Conservation (phyloP, 805 yeast genomes). For the Hanseniaspora lindneri region DNA sequence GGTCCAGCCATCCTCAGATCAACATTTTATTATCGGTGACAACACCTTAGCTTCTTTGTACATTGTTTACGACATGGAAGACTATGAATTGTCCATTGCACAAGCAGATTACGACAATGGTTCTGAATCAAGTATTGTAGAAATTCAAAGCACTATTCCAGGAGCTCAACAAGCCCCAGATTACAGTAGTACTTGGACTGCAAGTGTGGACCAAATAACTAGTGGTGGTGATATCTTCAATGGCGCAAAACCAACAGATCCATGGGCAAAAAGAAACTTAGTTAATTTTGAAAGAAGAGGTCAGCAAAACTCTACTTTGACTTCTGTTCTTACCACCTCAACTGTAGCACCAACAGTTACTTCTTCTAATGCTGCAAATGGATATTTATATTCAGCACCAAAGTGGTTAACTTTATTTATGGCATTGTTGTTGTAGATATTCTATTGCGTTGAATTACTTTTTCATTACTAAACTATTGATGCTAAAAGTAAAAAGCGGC, state of each 20-base stretch:
- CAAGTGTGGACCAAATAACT: not conserved
- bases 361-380: not conserved
- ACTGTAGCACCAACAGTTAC: not conserved
- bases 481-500: too few species aligned
- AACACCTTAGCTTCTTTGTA: constrained; percentile 40
- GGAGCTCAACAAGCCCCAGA: constrained; percentile 36
- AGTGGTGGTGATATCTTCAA: constrained; percentile 26
- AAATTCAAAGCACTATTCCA: constrained; percentile 37
- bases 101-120: constrained; percentile 30
- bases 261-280: constrained; percentile 10
- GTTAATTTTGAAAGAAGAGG: not conserved
- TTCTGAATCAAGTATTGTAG: constrained; percentile 35
- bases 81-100: constrained; percentile 32
- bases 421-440: too few species aligned
- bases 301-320: not conserved
- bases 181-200: constrained; percentile 32
- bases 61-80: constrained; percentile 40
- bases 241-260: constrained; percentile 1
- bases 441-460: too few species aligned
- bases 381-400: too few species aligned
- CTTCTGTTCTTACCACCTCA: not conserved
- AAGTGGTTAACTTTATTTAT: too few species aligned
- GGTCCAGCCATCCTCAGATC: constrained; percentile 21
- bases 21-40: constrained; percentile 35
- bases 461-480: too few species aligned